Evolutionary conservation across 1,284 basidiomycete species (phyloP).

Genomic region (Rhodotorula sp.): DNA sequence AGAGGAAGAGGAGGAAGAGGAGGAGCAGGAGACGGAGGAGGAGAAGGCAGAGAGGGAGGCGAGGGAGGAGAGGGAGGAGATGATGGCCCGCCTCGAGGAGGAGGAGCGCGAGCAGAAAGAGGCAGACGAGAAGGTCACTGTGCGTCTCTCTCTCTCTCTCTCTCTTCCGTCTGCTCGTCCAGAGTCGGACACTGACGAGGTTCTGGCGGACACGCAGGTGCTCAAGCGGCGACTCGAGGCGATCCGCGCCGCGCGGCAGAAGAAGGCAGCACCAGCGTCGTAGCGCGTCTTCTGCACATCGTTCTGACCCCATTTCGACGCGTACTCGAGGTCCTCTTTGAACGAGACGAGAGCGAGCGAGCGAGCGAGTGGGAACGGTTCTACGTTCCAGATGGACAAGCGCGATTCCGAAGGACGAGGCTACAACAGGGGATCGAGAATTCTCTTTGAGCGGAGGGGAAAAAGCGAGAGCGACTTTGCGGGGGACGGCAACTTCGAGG

Average conservation of each 20-base stretch:
- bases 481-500: no score
- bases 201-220: constrained; percentile 8
- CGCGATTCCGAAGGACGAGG: no score
- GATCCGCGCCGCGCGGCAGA: constrained; percentile 28
- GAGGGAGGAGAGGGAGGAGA: constrained; percentile 41
- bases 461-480: no score
- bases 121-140: constrained; percentile 41
- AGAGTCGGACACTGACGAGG: background rate
- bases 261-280: constrained; percentile 11
- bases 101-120: constrained; percentile 40
- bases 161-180: background rate
- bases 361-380: no score
- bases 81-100: constrained; percentile 36
- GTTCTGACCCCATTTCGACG: no score
- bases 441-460: no score
- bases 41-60: constrained; percentile 27
- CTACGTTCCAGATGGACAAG: no score
- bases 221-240: constrained; percentile 36
- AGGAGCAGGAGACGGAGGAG: constrained; percentile 36
- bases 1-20: constrained; percentile 16
- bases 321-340: no score
- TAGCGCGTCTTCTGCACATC: no score
- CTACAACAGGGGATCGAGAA: no score
- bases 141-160: background rate
- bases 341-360: no score